These are phyloP conservation scores for Gynochthodes officinalis DNA, from an alignment of 257 asterid species.

Conservation along the genomic window DNA sequence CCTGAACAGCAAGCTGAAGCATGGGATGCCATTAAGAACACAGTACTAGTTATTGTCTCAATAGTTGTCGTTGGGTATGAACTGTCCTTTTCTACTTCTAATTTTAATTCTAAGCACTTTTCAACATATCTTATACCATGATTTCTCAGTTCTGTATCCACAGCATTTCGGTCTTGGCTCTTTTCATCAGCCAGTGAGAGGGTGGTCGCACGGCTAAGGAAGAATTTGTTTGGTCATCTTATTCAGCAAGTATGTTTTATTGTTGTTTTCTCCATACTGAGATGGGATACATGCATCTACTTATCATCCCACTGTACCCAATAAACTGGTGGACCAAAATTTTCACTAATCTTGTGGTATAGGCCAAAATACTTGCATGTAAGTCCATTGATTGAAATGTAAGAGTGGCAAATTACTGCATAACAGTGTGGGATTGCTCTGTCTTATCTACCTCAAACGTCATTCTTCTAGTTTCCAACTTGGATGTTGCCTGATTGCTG, in stretches of 20 bases:
- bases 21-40: slow-evolving; percentile 35
- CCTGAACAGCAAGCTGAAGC: slow-evolving; percentile 37
- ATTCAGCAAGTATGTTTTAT: slow-evolving; percentile 37
- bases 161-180: slow-evolving; percentile 46
- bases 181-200: slow-evolving; percentile 52
- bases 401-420: background rate
- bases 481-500: background rate
- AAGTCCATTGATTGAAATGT: background rate
- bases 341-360: background rate
- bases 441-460: background rate
- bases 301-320: background rate
- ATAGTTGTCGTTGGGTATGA: slow-evolving; percentile 44
- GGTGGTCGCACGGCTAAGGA: slow-evolving; percentile 52
- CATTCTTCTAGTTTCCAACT: background rate
- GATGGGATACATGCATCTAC: background rate
- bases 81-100: background rate
- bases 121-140: background rate
- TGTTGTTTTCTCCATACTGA: too few species aligned
- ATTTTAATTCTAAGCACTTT: background rate
- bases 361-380: background rate
- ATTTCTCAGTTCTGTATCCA: slow-evolving; percentile 35
- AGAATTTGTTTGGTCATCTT: slow-evolving; percentile 43
- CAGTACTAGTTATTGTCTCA: slow-evolving; percentile 30
- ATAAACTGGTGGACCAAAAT: background rate
- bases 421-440: background rate